Conservation (phyloP, 345 rosid species). For the Eucalyptus pauciflora region DNA sequence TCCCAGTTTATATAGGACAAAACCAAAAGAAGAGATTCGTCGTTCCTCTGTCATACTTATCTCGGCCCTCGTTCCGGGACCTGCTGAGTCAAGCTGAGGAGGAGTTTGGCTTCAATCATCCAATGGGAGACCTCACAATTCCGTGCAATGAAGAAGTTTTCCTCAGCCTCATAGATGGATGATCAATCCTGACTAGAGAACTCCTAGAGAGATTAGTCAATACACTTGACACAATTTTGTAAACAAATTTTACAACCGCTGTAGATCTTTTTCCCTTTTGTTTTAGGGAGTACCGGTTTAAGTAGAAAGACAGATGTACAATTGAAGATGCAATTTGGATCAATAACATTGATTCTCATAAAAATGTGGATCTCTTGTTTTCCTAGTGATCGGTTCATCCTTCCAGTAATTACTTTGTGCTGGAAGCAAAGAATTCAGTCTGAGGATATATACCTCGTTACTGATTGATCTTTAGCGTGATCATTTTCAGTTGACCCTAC, state of each 20-base stretch:
- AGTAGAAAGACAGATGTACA: neutral
- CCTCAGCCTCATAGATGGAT: neutral
- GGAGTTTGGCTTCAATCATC: constrained; percentile 22
- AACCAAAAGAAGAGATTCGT: constrained; percentile 11
- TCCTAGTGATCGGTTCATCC: neutral
- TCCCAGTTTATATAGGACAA: constrained; percentile 25
- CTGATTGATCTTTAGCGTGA: neutral
- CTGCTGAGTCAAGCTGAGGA: constrained; percentile 17
- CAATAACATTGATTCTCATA: neutral
- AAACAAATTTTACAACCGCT: neutral
- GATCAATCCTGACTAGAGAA: neutral
- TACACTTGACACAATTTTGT: neutral
- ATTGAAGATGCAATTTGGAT: neutral
- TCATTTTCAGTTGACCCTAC: neutral
- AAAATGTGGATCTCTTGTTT: neutral
- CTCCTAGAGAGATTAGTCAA: neutral
- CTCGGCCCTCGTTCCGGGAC: constrained; percentile 9
- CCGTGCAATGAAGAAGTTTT: constrained; percentile 20
- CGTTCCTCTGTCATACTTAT: constrained; percentile 15
- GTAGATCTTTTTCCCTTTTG: neutral
- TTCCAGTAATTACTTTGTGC: neutral
- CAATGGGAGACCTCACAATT: constrained; percentile 27
- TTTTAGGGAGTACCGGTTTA: neutral
- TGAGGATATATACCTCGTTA: neutral
- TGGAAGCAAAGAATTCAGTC: neutral